These are phyloP conservation scores for Penicillium polonicum DNA, from an alignment of 2,329 filamentous ascomycete genomes.

Conservation along the genomic window DNA sequence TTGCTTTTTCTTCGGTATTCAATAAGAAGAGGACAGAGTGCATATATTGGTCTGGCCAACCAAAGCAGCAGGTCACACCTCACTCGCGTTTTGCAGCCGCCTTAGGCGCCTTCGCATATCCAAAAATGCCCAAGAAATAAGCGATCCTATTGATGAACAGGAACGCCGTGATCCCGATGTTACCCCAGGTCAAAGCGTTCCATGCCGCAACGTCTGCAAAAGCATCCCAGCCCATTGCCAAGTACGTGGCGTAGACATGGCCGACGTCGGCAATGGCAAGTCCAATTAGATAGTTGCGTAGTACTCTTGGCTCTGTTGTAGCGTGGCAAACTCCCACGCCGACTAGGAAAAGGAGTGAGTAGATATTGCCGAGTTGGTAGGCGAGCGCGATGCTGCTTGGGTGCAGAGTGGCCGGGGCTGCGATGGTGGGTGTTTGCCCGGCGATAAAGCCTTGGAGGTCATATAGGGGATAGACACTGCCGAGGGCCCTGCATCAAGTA, in stretches of 20 bases:
- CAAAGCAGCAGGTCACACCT: constrained; percentile 10
- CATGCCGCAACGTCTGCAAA: constrained; percentile 57
- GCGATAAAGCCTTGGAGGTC: constrained; percentile 62
- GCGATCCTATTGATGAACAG: constrained; percentile 57
- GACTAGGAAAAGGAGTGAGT: constrained; percentile 64
- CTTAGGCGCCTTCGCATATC: constrained; percentile 37
- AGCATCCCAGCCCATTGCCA: constrained; percentile 56
- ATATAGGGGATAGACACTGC: constrained; percentile 57
- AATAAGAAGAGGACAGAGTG: neutral
- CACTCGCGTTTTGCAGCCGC: constrained; percentile 42
- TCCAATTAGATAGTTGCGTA: constrained; percentile 65
- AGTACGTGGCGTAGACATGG: constrained; percentile 63
- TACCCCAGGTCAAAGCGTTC: constrained; percentile 73
- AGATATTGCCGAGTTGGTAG: constrained; percentile 68
- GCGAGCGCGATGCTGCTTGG: constrained; percentile 56
- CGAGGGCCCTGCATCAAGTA: constrained; percentile 52
- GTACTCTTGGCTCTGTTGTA: constrained; percentile 63
- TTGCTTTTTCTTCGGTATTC: neutral
- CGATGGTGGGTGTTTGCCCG: constrained; percentile 55
- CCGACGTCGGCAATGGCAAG: constrained; percentile 65
- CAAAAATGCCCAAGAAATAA: constrained; percentile 62
- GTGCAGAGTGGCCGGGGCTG: constrained; percentile 31
- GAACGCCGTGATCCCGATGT: constrained; percentile 63
- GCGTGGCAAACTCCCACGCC: constrained; percentile 64
- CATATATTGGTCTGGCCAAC: constrained; percentile 4